Base-by-base conservation (phyloP, 1,284 basidiomycete species). In the Apiotrichum laibachii region DNA sequence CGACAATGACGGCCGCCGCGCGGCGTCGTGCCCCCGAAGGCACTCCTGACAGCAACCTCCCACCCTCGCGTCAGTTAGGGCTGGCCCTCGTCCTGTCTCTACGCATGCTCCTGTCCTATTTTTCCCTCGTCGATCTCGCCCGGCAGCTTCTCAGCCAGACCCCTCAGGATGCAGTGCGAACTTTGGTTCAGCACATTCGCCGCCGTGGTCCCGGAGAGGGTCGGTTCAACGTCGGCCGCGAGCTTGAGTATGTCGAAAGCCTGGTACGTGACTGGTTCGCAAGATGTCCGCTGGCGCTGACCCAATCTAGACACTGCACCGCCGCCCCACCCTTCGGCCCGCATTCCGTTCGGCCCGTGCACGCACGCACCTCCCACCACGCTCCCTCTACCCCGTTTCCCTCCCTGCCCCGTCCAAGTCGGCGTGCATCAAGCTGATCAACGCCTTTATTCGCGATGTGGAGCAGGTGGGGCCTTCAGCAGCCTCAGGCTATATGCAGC, bases 21-120 rank as follows among this genome's bases (percentile, higher is more conserved):
- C 11, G 13, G 51, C 56, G 48, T 43, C 50, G 49, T 18, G 37
- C 35, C 2, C 19, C 21, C 13, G 33, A 10, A 39, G 35, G n/a
- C 49, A 53, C 19, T 19, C 53, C 57, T 16, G 62, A 63, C 34
- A 59, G 60, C 16, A 61, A 69, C 40, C 64, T 75, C 7, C 64
- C 67, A 47, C 62, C 69, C 40, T 57, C 68, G 26, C 65, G 73
- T 21, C 65, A 71, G 53, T 65, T 66, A 11, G 72, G 72, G 0
- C 57, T 75, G 19, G 69, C 73, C 0, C 64, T 78, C 10, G 61
- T 77, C 7, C 63, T 78, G 6, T 74, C 74, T 0, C 59, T 78
- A 7, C 64, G 77, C n/a, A 69, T 78, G 69, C 72, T 71, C 8
- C 53, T 78, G 54, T 76, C 73, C 18, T 77, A 77, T 57, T 75